Evolutionary conservation across 305 asterid genomes (phyloP).

Genomic region (Solanum chacoense): DNA sequence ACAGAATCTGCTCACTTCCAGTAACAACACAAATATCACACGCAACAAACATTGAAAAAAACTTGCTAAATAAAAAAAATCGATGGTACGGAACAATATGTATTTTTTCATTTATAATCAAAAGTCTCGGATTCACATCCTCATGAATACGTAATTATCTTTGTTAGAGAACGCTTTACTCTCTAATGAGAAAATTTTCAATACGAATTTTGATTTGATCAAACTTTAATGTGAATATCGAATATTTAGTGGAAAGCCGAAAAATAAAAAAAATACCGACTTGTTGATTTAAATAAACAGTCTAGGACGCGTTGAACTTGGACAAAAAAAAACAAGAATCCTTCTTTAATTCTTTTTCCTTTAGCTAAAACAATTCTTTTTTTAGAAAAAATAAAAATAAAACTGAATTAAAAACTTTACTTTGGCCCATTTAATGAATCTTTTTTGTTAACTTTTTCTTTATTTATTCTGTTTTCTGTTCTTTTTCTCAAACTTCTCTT

Average conservation of each 20-base stretch:
- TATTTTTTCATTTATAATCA: too few relatives aligned
- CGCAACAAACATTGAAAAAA: not conserved
- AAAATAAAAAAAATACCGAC: not conserved
- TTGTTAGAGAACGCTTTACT: too few relatives aligned
- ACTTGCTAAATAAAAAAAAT: too few relatives aligned
- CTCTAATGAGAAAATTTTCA: accelerated
- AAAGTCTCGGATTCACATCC: too few relatives aligned
- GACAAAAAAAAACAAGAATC: not conserved
- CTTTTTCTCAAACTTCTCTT: not conserved
- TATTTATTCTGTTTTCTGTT: not conserved
- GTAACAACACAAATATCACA: not conserved
- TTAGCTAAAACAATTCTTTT: not conserved
- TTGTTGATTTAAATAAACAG: not conserved
- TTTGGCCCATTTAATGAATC: not conserved
- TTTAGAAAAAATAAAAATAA: not conserved
- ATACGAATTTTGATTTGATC: too few relatives aligned
- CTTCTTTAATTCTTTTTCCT: not conserved
- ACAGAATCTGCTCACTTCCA: not conserved
- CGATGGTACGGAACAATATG: accelerated
- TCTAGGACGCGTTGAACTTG: not conserved
- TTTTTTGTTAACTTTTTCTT: not conserved
- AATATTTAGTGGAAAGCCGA: too few relatives aligned
- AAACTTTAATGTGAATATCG: accelerated
- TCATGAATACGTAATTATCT: too few relatives aligned
- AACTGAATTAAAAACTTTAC: not conserved